Evolutionary conservation across 2,329 filamentous ascomycete species (phyloP).

Genomic region (Zasmidium angulare): DNA sequence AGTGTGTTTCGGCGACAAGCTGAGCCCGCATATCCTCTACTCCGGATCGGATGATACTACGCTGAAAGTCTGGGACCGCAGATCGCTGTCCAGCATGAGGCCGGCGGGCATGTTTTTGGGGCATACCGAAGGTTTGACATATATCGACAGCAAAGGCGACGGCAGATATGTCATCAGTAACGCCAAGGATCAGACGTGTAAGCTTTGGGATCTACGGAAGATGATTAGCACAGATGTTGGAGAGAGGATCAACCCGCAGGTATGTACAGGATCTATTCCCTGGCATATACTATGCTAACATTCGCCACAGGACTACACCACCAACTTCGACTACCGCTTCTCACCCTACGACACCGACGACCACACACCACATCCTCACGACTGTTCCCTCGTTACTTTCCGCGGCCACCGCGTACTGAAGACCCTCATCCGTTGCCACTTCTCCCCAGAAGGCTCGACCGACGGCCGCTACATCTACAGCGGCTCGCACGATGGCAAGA

Average conservation of each 20-base stretch:
- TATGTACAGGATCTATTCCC: conserved; percentile 10
- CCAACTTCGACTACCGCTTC: conserved; percentile 73
- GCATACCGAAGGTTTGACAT: conserved; percentile 65
- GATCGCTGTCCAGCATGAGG: conserved; percentile 63
- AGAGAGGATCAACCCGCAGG: conserved; percentile 53
- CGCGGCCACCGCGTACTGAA: conserved; percentile 84
- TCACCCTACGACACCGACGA: conserved; percentile 63
- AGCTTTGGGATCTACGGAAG: conserved; percentile 92
- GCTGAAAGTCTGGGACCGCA: conserved; percentile 92
- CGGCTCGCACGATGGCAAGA: conserved; percentile 83
- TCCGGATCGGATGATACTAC: conserved; percentile 94
- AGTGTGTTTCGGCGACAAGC: conserved; percentile 88
- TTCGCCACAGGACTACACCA: conserved; percentile 50
- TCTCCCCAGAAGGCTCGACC: conserved; percentile 81
- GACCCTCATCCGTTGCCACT: conserved; percentile 92
- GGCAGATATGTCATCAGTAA: conserved; percentile 89
- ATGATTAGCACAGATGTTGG: conserved; percentile 74
- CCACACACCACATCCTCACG: conserved; percentile 73
- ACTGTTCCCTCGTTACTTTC: conserved; percentile 92
- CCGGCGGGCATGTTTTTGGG: conserved; percentile 65
- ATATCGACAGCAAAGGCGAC: conserved; percentile 80
- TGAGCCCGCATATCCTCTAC: conserved; percentile 89
- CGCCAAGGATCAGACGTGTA: conserved; percentile 94
- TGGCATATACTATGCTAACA: no score
- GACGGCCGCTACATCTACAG: conserved; percentile 92